phyloP scores from a whole-genome alignment of 2,329 filamentous ascomycete species.

The Aspergillus pseudonomiae region DNA sequence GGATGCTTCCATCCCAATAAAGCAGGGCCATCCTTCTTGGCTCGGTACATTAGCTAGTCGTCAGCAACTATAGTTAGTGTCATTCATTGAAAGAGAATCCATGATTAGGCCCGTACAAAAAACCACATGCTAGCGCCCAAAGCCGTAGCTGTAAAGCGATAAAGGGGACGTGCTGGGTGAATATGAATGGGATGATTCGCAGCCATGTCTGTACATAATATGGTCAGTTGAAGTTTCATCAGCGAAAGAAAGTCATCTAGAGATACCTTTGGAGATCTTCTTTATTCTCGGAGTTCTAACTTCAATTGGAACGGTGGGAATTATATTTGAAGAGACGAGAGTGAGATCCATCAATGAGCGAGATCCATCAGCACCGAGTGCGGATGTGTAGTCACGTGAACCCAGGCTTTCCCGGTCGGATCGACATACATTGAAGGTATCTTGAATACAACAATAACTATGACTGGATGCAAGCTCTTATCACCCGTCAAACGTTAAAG shows the following conservation, averaged over 20 bases:
- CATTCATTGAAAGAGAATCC: neutral
- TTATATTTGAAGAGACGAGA: no score
- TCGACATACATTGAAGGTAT: neutral
- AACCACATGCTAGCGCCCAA: conserved; percentile 99
- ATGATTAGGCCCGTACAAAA: conserved; percentile 64
- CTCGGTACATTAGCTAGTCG: conserved; percentile 85
- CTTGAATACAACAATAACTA: neutral
- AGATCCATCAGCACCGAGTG: neutral
- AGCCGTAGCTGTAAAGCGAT: conserved; percentile 82
- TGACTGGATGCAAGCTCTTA: neutral
- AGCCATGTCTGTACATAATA: conserved; percentile 36
- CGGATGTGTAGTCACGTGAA: neutral
- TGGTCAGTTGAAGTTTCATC: neutral
- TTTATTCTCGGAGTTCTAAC: neutral
- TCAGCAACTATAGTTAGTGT: conserved; percentile 22
- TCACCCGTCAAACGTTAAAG: neutral
- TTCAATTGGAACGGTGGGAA: neutral
- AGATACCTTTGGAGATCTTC: neutral
- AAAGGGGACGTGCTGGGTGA: conserved; percentile 68
- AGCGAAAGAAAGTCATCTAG: neutral
- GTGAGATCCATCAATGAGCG: neutral
- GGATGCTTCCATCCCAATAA: conserved; percentile 93
- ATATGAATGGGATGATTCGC: conserved; percentile 52
- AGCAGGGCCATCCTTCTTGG: conserved; percentile 92
- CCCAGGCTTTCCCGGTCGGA: neutral